phyloP scores from a whole-genome alignment of 768 basidiomycete species.

The Hemileccinum rubropunctum region DNA sequence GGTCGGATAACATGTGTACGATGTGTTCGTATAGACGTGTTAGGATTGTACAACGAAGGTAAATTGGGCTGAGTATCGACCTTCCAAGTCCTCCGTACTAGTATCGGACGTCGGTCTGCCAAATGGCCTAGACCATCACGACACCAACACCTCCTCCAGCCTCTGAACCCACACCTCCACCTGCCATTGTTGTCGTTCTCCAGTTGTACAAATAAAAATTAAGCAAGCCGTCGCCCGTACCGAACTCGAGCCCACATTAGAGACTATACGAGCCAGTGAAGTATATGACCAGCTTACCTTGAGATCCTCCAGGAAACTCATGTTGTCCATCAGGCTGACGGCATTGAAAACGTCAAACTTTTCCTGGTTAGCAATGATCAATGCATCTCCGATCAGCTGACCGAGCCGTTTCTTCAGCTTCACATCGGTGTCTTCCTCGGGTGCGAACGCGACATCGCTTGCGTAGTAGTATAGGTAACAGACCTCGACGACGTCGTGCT shows the following conservation, averaged over 20 bases:
- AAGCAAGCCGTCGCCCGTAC: constrained; percentile 86
- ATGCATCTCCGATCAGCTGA: constrained; percentile 72
- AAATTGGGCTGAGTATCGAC: neutral
- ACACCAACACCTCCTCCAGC: constrained; percentile 85
- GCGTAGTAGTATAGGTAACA: constrained; percentile 98
- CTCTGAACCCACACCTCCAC: constrained; percentile 49
- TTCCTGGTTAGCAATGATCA: constrained; percentile 77
- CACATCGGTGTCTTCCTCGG: constrained; percentile 58
- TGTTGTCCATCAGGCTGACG: constrained; percentile 93
- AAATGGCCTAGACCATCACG: constrained; percentile 75
- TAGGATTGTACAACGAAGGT: neutral
- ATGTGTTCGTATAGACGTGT: constrained; percentile 6
- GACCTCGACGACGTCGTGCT: constrained; percentile 75
- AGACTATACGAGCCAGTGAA: neutral
- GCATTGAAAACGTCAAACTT: constrained; percentile 98
- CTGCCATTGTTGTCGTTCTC: constrained; percentile 78
- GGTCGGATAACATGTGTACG: constrained; percentile 4
- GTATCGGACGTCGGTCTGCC: no score
- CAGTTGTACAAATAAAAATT: constrained; percentile 97
- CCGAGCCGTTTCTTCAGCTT: constrained; percentile 67
- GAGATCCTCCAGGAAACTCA: constrained; percentile 73
- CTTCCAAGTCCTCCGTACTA: neutral
- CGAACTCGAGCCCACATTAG: constrained; percentile 60
- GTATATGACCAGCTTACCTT: constrained; percentile 50
- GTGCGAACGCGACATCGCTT: constrained; percentile 66